These are phyloP conservation scores for Polychaeton citri DNA, from an alignment of 2,329 filamentous ascomycete genomes.

Conservation along the genomic window DNA sequence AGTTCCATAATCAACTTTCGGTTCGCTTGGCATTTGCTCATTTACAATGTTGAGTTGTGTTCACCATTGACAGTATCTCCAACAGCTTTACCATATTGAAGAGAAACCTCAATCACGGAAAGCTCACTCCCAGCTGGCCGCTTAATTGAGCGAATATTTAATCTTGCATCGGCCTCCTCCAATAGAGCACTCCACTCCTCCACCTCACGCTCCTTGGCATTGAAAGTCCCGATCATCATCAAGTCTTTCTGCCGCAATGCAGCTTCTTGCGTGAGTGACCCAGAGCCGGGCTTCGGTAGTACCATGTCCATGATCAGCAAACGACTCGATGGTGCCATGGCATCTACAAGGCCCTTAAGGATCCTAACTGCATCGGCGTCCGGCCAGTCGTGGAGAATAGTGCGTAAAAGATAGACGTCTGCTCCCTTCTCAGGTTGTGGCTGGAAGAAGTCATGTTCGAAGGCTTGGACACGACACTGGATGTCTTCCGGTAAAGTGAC, in stretches of 20 bases:
- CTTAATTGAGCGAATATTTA: neutral
- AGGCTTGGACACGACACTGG: constrained; percentile 7
- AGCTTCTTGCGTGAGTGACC: constrained; percentile 8
- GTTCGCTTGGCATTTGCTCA: too few relatives aligned
- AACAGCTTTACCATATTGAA: too few relatives aligned
- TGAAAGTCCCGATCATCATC: constrained; percentile 14
- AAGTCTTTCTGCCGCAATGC: constrained; percentile 9
- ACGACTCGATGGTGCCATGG: constrained; percentile 9
- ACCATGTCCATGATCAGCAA: constrained; percentile 15
- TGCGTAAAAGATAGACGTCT: constrained; percentile 16
- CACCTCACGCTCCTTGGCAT: constrained; percentile 11
- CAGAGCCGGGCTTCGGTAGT: constrained; percentile 5
- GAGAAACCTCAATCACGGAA: neutral
- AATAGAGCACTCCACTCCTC: constrained; percentile 8
- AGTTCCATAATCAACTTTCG: too few relatives aligned
- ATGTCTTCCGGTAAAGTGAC: too few relatives aligned
- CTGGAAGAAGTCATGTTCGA: constrained; percentile 16
- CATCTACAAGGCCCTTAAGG: constrained; percentile 7
- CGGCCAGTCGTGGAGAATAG: constrained; percentile 17
- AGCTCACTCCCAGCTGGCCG: neutral
- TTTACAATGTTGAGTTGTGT: too few relatives aligned
- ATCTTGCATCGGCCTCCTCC: neutral
- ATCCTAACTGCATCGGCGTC: constrained; percentile 11
- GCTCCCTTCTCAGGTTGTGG: constrained; percentile 16
- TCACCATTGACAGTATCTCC: too few relatives aligned